A percentile compares a stretch with the other conserved stretches of the same genome.
phyloP scores from a whole-genome alignment of 176 grass and related monocot species.

The Lolium perenne region DNA sequence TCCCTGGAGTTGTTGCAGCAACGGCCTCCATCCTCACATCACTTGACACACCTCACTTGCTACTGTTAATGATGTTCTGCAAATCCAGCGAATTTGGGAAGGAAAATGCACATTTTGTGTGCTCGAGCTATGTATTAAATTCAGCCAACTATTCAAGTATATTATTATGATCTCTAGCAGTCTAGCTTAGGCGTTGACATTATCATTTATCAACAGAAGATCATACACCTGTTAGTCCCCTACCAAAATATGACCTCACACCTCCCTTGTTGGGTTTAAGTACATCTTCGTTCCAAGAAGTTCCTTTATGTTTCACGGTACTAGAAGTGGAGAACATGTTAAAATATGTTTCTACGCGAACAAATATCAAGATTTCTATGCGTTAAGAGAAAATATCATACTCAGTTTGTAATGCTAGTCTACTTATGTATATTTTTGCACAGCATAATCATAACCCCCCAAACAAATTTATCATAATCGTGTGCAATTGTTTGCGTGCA shows the following conservation, averaged over 20 bases:
- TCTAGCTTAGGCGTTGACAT: background rate
- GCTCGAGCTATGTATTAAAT: background rate
- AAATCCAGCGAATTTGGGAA: background rate
- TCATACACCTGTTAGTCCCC: background rate
- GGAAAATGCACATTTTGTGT: background rate
- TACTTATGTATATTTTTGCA: background rate
- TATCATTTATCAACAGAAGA: constrained; percentile 14
- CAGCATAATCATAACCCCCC: background rate
- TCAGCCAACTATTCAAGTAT: background rate
- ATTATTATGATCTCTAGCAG: background rate
- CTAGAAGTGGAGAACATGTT: background rate
- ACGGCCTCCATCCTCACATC: background rate
- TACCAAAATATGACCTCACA: background rate
- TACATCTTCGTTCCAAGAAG: background rate
- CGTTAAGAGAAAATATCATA: background rate
- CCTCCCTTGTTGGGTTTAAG: background rate
- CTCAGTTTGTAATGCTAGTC: background rate
- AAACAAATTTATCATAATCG: background rate
- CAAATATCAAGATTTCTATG: background rate
- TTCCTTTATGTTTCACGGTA: background rate
- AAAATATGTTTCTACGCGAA: background rate
- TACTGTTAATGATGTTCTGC: background rate
- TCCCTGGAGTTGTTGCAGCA: constrained; percentile 1
- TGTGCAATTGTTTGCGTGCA: background rate
- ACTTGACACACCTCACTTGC: background rate